Evolutionary conservation across 306 rosid genomes (phyloP).

Genomic region (Corylus americana): DNA sequence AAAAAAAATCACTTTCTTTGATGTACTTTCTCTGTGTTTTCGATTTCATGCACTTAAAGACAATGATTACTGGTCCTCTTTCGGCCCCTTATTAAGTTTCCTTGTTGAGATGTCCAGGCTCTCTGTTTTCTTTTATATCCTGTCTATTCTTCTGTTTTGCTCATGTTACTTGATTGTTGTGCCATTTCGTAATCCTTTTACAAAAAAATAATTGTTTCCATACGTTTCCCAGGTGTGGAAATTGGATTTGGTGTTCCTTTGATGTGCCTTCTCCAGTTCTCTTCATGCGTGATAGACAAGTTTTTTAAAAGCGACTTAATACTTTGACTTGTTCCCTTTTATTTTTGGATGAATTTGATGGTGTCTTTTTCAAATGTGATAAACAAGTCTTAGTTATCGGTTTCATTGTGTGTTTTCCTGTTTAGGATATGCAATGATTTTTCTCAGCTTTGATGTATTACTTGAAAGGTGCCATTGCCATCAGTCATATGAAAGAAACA

Average conservation of each 20-base stretch:
- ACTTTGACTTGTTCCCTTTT: background rate
- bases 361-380: background rate
- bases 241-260: background rate
- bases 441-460: background rate
- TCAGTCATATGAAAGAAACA: background rate
- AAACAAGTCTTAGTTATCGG: background rate
- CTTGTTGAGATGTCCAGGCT: background rate
- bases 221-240: background rate
- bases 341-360: background rate
- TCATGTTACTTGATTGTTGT: background rate
- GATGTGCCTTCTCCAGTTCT: background rate
- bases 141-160: background rate
- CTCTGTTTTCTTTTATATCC: background rate
- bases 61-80: background rate
- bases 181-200: background rate
- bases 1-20: background rate
- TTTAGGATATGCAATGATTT: constrained; percentile 9
- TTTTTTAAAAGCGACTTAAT: background rate
- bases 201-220: background rate
- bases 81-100: background rate
- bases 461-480: background rate
- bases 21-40: background rate
- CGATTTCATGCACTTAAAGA: background rate
- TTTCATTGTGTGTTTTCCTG: background rate
- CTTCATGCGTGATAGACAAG: too few relatives aligned